Evolutionary conservation across 2,329 filamentous ascomycete species (phyloP).

Genomic region (Hymenoscyphus linearis): DNA sequence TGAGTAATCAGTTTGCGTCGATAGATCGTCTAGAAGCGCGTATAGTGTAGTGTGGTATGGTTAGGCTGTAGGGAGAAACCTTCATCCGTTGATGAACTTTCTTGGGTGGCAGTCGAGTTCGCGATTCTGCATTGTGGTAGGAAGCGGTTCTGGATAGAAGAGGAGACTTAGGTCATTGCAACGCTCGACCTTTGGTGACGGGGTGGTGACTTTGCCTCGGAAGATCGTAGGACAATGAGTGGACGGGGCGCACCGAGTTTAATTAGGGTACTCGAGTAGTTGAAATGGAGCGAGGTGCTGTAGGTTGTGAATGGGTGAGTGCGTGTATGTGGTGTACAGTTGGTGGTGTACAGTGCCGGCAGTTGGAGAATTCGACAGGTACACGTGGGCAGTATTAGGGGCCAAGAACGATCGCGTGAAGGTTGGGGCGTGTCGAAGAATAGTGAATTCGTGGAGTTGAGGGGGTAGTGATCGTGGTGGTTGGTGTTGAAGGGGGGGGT

Average conservation of each 20-base stretch:
- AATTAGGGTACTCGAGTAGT: no score
- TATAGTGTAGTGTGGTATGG: neutral
- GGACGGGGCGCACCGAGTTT: neutral
- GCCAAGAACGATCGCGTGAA: neutral
- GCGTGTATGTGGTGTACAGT: neutral
- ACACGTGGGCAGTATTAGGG: neutral
- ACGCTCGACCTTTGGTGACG: constrained; percentile 11
- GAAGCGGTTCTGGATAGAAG: constrained; percentile 10
- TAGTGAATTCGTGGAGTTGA: neutral
- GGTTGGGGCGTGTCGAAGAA: neutral
- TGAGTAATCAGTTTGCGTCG: neutral
- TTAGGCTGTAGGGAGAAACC: constrained; percentile 13
- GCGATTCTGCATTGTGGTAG: constrained; percentile 33
- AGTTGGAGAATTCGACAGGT: neutral
- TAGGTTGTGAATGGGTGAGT: neutral
- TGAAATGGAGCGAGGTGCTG: neutral
- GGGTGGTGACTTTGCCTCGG: constrained; percentile 18
- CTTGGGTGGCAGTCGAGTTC: constrained; percentile 26
- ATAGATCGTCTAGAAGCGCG: neutral
- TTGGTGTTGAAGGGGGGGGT: neutral
- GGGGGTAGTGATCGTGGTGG: neutral
- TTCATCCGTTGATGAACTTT: constrained; percentile 33
- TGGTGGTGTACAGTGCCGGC: neutral
- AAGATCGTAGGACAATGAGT: constrained; percentile 11
- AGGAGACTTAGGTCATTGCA: constrained; percentile 28